Percentiles rank a stretch among this genome's conserved stretches.
phyloP scores from a whole-genome alignment of 331 rosid species.

The Rosa hybrid region DNA sequence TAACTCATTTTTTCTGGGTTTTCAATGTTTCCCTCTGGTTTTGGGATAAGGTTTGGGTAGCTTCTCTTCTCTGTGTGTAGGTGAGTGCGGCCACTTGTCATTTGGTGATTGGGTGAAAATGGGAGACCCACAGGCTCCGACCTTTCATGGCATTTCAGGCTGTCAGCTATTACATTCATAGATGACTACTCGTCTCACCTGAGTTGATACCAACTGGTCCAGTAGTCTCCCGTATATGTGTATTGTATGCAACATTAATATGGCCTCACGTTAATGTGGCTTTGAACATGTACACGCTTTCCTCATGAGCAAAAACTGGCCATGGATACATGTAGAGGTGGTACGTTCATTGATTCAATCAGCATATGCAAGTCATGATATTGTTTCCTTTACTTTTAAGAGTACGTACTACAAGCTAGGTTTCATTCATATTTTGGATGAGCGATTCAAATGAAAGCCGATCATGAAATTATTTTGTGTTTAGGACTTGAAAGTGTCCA shows the following conservation, averaged over 20 bases:
- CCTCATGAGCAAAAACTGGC: no score
- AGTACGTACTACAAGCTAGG: no score
- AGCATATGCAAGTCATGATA: not conserved
- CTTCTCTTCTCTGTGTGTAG: not conserved
- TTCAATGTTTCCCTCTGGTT: constrained; percentile 7
- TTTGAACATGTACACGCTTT: not conserved
- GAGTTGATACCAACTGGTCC: no score
- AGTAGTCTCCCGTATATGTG: not conserved
- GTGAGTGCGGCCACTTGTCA: constrained; percentile 4
- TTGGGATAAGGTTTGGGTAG: not conserved
- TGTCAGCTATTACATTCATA: not conserved
- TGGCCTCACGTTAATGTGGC: not conserved
- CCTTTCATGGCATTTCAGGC: not conserved
- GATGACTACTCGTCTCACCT: no score
- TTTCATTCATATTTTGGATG: no score
- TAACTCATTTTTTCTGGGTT: not conserved
- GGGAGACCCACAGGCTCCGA: not conserved
- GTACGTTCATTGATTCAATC: not conserved
- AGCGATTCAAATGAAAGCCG: no score
- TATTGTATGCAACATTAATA: not conserved
- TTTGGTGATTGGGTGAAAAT: not conserved
- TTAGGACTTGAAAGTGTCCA: no score
- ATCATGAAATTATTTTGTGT: no score
- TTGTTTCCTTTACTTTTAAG: no score
- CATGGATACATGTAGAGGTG: not conserved